Evolutionary conservation across 108 stramenopile species (phyloP).

Genomic region (Conticribra guillardii): DNA sequence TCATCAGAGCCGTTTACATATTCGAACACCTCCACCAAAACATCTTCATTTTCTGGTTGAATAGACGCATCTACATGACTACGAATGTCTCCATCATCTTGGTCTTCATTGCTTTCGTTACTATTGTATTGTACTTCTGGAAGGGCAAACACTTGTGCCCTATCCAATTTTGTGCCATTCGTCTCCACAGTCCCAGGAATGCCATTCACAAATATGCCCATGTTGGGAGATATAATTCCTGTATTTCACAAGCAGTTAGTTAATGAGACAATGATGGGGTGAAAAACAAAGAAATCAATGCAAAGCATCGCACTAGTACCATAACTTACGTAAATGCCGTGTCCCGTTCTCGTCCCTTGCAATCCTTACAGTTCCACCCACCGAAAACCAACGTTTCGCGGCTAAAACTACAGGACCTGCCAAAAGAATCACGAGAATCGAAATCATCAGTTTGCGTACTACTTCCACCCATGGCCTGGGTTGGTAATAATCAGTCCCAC

Average conservation of each 20-base stretch:
- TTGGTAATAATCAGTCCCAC: not conserved
- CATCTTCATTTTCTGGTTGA: not conserved
- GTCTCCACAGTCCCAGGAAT: slow-evolving; percentile 28
- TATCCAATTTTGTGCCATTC: slow-evolving; percentile 45
- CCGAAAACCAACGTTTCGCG: slow-evolving; percentile 28
- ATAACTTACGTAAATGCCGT: slow-evolving; percentile 28
- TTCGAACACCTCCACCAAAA: slow-evolving; percentile 1
- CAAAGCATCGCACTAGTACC: too few species aligned
- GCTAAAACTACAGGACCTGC: slow-evolving; percentile 30
- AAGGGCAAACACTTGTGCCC: slow-evolving; percentile 41
- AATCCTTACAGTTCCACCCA: slow-evolving; percentile 39
- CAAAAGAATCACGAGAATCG: slow-evolving; percentile 28
- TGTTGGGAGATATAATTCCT: slow-evolving; percentile 32
- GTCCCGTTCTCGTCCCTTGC: slow-evolving; percentile 33
- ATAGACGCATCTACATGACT: not conserved
- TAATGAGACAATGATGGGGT: too few species aligned
- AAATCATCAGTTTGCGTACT: slow-evolving; percentile 36
- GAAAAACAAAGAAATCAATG: too few species aligned
- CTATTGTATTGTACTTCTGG: slow-evolving; percentile 45
- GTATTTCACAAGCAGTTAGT: too few species aligned
- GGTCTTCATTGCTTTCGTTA: not conserved
- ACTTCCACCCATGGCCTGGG: slow-evolving; percentile 26
- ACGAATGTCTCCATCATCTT: not conserved
- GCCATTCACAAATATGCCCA: slow-evolving; percentile 37
- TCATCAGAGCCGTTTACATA: not conserved